These are phyloP conservation scores for Ciborinia camelliae DNA, from an alignment of 2,329 filamentous ascomycete species.

Conservation along the genomic window DNA sequence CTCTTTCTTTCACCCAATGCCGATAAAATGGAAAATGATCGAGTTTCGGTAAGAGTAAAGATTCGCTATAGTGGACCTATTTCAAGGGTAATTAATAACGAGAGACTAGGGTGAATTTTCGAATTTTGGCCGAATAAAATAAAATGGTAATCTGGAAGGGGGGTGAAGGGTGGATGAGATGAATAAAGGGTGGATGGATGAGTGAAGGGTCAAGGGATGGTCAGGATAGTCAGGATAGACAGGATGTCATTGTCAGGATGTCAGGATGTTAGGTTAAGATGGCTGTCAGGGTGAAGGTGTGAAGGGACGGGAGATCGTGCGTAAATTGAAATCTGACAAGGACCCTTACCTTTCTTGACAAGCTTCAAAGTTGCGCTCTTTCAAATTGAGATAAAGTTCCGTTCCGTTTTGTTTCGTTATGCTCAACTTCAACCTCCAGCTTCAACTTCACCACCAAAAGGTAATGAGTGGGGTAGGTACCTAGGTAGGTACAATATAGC, in stretches of 20 bases:
- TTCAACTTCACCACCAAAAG: too few relatives aligned
- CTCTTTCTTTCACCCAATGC: too few relatives aligned
- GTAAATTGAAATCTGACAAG: constrained; percentile 9
- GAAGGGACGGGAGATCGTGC: constrained; percentile 11
- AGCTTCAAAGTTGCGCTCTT: too few relatives aligned
- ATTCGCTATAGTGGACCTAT: neutral
- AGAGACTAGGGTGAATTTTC: neutral
- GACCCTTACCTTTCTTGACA: neutral
- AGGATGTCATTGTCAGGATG: neutral
- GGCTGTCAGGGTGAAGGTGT: too few relatives aligned
- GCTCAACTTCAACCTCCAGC: too few relatives aligned
- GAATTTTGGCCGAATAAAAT: neutral
- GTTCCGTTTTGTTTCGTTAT: neutral
- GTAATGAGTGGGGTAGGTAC: too few relatives aligned
- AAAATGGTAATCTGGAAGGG: neutral
- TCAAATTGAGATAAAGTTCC: neutral
- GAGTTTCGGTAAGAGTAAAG: constrained; percentile 8
- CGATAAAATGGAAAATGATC: neutral
- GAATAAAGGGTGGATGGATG: neutral
- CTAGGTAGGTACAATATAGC: too few relatives aligned
- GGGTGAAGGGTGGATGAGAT: neutral
- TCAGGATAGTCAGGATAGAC: too few relatives aligned
- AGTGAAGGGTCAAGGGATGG: neutral
- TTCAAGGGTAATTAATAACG: constrained; percentile 1
- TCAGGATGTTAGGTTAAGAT: neutral